Evolutionary conservation across 2,329 filamentous ascomycete genomes (phyloP), one percentile per base, ranked within the genome.

Genomic region (Penicillium sp.): DNA sequence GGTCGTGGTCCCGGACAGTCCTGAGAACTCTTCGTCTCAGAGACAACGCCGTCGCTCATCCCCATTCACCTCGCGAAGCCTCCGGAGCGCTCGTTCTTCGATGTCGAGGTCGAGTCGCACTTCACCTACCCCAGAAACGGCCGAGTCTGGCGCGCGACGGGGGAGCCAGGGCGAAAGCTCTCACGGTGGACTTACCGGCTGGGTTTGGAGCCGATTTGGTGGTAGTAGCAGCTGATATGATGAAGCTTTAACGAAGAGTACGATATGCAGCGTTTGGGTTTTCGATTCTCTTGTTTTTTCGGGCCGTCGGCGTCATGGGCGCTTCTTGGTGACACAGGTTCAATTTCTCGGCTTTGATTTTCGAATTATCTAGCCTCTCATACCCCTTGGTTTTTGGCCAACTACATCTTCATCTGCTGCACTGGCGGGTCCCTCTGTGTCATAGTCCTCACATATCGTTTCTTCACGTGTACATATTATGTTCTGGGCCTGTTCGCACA

Each of bases 151-250:
- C 31, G 54, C 49, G n/a, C 58, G 64, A 52, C 62, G 60, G 25
- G 38, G 58, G 38, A 67, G 63, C 43, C 64, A 63, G 2, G 54
- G 62, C 14, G 63, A 60, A 49, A 55, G 58, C 15, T 37, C 56
- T 3, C 61, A 65, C n/a, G 64, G 67, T 15, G 70, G 70, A n/a
- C 51, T 73, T 3, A 60, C 66, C 14, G 65, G 62, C 34, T 74
- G 72, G 71, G 60, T 74, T 28, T 66, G 68, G 59, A 66, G 59
- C 25, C 63, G 66, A 15, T 61, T 68, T 49, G 63, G 66, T n/a
- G 63, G 59, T 57, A 45, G 61, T 20, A 58, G 28, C 15, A 53
- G 41, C 28, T 49, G 28, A 47, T 17, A 39, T 41, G 39, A 50
- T 34, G 8, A 28, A 47, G 31, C 37, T 35, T 10, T 22, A 5